phyloP scores from a whole-genome alignment of 768 basidiomycete genomes.

The Tricholoma sp. region DNA sequence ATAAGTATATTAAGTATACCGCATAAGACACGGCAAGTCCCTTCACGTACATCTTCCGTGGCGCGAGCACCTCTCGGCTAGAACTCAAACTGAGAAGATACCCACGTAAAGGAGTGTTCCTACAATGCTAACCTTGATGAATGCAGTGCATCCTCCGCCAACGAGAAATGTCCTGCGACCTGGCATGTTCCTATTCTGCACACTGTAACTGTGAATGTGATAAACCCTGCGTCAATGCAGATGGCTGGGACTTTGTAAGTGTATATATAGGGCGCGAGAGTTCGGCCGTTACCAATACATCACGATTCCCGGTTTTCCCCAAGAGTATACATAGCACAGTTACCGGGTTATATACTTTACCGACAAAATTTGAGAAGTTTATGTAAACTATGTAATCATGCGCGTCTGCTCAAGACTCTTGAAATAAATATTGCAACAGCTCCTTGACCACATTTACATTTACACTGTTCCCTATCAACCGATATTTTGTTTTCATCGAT shows the following conservation, averaged over 20 bases:
- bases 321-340: too few species aligned
- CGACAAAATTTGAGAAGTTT: too few species aligned
- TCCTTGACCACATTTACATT: slow-evolving; percentile 68
- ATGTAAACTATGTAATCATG: too few species aligned
- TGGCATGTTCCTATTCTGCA: slow-evolving; percentile 23
- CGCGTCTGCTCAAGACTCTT: background rate
- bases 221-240: too few species aligned
- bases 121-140: slow-evolving; percentile 70
- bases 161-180: slow-evolving; percentile 58
- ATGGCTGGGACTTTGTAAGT: too few species aligned
- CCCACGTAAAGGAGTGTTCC: background rate
- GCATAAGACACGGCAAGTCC: too few species aligned
- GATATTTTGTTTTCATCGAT: slow-evolving; percentile 66
- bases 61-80: slow-evolving; percentile 64
- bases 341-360: too few species aligned
- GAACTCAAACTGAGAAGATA: background rate
- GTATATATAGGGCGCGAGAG: too few species aligned
- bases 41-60: slow-evolving; percentile 61
- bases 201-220: too few species aligned
- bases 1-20: too few species aligned
- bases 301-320: too few species aligned
- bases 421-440: slow-evolving; percentile 58
- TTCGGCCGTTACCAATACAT: too few species aligned
- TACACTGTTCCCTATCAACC: slow-evolving; percentile 78
- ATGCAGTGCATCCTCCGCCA: slow-evolving; percentile 72